These are phyloP conservation scores for Umbellularia californica DNA, from an alignment of 164 flowering plant genomes.

Conservation along the genomic window DNA sequence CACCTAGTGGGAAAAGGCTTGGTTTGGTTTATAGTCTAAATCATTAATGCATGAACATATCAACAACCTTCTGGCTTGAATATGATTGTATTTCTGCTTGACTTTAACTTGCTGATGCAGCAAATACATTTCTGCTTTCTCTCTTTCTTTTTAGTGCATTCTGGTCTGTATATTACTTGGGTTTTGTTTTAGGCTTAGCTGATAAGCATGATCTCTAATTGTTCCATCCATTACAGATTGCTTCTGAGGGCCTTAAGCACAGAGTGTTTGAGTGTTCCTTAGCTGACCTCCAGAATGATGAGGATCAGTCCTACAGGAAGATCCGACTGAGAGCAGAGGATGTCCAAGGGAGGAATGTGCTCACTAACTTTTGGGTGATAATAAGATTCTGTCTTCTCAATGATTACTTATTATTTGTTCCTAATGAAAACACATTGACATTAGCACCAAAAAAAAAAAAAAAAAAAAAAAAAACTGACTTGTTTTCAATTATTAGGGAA, in stretches of 20 bases:
- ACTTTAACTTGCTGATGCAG: neutral
- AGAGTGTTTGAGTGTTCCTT: constrained; percentile 32
- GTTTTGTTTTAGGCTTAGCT: neutral
- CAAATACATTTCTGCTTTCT: too few species aligned
- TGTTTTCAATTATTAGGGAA: constrained; percentile 19
- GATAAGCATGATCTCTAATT: neutral
- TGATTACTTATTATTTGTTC: too few species aligned
- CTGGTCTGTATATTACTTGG: neutral
- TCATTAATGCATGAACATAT: neutral
- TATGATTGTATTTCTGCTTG: neutral
- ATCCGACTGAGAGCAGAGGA: constrained; percentile 36
- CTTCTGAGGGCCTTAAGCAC: constrained; percentile 39
- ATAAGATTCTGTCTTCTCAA: too few species aligned
- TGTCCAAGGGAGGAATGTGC: constrained; percentile 37
- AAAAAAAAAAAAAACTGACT: neutral
- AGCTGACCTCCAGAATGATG: constrained; percentile 38
- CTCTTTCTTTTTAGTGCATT: neutral
- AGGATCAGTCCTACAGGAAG: constrained; percentile 38
- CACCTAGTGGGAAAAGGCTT: too few species aligned
- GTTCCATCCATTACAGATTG: constrained; percentile 22
- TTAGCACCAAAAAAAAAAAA: neutral
- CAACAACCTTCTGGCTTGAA: neutral
- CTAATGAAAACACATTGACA: neutral
- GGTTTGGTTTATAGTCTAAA: too few species aligned
- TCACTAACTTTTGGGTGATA: constrained; percentile 35